These are phyloP conservation scores for Daedalea quercina DNA, from an alignment of 768 basidiomycete genomes.

Conservation along the genomic window DNA sequence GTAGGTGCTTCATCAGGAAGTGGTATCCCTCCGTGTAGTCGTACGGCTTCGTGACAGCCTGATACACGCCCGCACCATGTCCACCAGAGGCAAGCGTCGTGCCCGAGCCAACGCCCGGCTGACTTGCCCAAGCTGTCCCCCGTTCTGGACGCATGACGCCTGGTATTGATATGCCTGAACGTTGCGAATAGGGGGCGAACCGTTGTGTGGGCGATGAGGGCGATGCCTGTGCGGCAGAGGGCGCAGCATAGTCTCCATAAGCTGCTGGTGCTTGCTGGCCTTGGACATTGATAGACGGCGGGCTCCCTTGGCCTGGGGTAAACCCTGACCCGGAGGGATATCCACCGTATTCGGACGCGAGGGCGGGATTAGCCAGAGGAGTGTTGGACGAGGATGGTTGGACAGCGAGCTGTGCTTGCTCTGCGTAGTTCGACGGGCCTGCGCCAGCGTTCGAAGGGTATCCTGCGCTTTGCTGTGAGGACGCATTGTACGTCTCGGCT, in stretches of 20 bases:
- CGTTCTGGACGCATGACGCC: background rate
- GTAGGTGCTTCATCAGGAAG: slow-evolving; percentile 91
- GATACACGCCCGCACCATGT: slow-evolving; percentile 41
- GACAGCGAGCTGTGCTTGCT: slow-evolving; percentile 25
- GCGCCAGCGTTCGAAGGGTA: slow-evolving; percentile 12
- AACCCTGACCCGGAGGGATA: background rate
- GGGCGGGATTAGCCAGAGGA: slow-evolving; percentile 20
- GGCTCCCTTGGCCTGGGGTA: background rate
- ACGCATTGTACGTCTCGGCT: slow-evolving; percentile 20
- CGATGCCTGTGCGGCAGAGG: slow-evolving; percentile 3
- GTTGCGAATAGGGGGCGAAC: background rate
- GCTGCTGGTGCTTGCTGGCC: background rate
- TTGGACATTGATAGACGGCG: background rate
- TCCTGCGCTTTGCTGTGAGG: slow-evolving; percentile 3
- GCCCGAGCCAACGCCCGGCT: background rate
- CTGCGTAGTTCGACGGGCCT: slow-evolving; percentile 17
- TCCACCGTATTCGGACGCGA: slow-evolving; percentile 12
- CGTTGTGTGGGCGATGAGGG: background rate
- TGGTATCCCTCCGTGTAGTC: slow-evolving; percentile 98
- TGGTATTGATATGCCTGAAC: background rate
- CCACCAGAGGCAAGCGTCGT: slow-evolving; percentile 9
- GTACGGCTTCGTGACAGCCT: slow-evolving; percentile 67
- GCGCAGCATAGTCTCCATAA: slow-evolving; percentile 11
- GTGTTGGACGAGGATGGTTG: slow-evolving; percentile 20
- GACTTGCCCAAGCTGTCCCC: background rate